Evolutionary conservation across 345 rosid species (phyloP).

Genomic region (Eucalyptus sideroxylon): DNA sequence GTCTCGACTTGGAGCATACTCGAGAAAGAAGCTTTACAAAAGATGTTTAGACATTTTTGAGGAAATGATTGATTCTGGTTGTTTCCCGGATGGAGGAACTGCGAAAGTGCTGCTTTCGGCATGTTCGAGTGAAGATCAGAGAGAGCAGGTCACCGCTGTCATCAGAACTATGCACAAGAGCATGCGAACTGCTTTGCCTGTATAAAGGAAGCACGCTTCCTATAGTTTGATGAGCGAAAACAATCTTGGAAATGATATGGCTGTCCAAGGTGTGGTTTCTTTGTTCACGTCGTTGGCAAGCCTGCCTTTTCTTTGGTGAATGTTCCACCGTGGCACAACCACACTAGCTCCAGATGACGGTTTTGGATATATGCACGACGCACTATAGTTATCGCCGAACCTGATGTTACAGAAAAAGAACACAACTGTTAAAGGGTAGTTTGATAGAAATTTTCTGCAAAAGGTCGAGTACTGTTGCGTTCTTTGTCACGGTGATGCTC

Average conservation of each 20-base stretch:
- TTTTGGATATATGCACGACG: not conserved
- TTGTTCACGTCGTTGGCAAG: not conserved
- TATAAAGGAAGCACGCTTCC: not conserved
- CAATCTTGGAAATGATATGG: not conserved
- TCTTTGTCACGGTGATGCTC: not conserved
- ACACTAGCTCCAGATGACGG: not conserved
- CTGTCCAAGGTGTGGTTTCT: not conserved
- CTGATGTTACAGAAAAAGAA: not conserved
- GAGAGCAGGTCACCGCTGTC: constrained; percentile 62
- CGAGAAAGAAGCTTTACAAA: constrained; percentile 64
- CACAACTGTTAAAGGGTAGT: not conserved
- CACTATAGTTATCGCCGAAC: not conserved
- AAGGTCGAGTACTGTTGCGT: not conserved
- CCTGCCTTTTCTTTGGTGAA: not conserved
- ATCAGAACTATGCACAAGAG: constrained; percentile 75
- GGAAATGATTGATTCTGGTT: constrained; percentile 84
- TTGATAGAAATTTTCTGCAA: not conserved
- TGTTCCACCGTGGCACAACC: not conserved
- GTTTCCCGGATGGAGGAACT: constrained; percentile 79
- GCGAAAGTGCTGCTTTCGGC: constrained; percentile 79
- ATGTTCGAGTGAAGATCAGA: constrained; percentile 67
- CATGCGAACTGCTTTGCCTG: constrained; percentile 22
- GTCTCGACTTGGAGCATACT: constrained; percentile 65
- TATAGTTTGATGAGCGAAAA: not conserved
- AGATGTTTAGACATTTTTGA: constrained; percentile 73